Evolutionary conservation across 352 stramenopile species (phyloP).

Genomic region (Phytophthora hybrid): DNA sequence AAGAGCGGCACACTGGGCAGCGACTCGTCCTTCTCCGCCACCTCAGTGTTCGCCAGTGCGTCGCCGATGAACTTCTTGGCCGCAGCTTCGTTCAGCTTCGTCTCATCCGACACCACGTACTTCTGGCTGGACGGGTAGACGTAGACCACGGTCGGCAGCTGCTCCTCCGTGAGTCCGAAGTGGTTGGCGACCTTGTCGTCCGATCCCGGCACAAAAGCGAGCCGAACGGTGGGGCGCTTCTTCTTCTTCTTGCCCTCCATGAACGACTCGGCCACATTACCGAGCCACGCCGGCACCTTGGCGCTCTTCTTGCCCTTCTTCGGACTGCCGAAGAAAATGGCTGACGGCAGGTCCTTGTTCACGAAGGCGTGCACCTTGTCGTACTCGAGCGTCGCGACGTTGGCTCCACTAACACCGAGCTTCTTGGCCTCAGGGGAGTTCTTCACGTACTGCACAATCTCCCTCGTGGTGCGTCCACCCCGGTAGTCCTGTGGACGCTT

Average conservation of each 20-base stretch:
- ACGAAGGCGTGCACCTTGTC: constrained; percentile 67
- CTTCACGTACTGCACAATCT: constrained; percentile 81
- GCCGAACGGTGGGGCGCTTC: constrained; percentile 57
- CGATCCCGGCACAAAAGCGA: constrained; percentile 67
- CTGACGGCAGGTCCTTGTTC: constrained; percentile 58
- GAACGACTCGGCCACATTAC: constrained; percentile 65
- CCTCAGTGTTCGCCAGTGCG: constrained; percentile 44
- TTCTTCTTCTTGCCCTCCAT: constrained; percentile 68
- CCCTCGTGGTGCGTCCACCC: constrained; percentile 61
- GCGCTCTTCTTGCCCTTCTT: constrained; percentile 59
- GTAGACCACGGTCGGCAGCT: constrained; percentile 72
- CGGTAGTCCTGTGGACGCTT: constrained; percentile 81
- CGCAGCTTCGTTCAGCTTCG: constrained; percentile 52
- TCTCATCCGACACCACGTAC: constrained; percentile 47
- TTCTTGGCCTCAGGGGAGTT: constrained; percentile 76
- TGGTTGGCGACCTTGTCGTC: constrained; percentile 78
- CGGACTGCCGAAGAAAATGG: constrained; percentile 72
- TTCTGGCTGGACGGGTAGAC: constrained; percentile 58
- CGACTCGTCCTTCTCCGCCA: constrained; percentile 37
- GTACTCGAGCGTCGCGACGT: constrained; percentile 60
- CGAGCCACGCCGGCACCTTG: constrained; percentile 69
- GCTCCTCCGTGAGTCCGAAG: constrained; percentile 59
- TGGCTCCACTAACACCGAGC: constrained; percentile 61
- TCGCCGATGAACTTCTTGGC: constrained; percentile 71
- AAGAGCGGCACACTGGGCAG: constrained; percentile 62